phyloP scores from a whole-genome alignment of 768 basidiomycete genomes.

The Phallus indusiatus region DNA sequence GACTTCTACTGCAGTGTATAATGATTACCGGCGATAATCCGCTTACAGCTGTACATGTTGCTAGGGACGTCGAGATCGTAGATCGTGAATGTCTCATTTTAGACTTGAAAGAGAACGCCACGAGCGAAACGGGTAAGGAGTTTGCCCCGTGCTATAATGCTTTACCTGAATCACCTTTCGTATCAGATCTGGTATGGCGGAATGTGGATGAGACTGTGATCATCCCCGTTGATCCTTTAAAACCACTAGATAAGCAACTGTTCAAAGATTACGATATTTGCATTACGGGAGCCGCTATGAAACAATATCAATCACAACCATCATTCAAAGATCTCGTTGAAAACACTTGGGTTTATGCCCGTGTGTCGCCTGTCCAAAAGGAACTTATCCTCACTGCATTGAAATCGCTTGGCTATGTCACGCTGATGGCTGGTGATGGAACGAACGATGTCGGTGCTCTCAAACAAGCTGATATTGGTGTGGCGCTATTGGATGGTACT shows the following conservation, averaged over 20 bases:
- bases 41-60: constrained; percentile 92
- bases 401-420: constrained; percentile 81
- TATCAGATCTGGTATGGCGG: constrained; percentile 78
- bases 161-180: constrained; percentile 1
- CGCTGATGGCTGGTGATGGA: constrained; percentile 98
- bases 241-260: constrained; percentile 68
- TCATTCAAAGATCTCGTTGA: constrained; percentile 80
- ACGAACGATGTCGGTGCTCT: constrained; percentile 98
- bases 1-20: constrained; percentile 53
- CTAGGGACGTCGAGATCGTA: constrained; percentile 92
- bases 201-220: constrained; percentile 88
- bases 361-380: constrained; percentile 93
- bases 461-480: constrained; percentile 96
- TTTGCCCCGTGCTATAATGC: background rate
- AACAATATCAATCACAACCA: constrained; percentile 65
- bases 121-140: constrained; percentile 54
- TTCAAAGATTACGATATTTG: constrained; percentile 92
- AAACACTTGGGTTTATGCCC: constrained; percentile 97
- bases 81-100: constrained; percentile 92
- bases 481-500: constrained; percentile 86
- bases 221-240: constrained; percentile 73
- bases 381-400: constrained; percentile 90
- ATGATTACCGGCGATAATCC: constrained; percentile 99
- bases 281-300: constrained; percentile 89
- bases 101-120: constrained; percentile 76